Evolutionary conservation across 768 basidiomycete species (phyloP).

Genomic region (Inosperma sp.): DNA sequence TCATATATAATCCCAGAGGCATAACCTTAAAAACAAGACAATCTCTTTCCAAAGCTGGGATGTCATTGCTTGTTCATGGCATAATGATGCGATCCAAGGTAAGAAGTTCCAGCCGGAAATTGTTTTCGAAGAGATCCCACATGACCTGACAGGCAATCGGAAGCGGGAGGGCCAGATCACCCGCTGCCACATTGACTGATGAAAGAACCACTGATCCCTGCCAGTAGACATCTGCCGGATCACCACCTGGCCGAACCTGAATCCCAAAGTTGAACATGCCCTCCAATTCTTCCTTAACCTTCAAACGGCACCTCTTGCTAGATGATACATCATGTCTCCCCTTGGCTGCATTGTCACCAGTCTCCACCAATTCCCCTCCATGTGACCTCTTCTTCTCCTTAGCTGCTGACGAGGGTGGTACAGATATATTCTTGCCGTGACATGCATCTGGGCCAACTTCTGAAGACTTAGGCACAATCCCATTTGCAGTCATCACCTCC

Average conservation of each 20-base stretch:
- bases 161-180: neutral
- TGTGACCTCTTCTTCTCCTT: no score
- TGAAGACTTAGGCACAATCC: neutral
- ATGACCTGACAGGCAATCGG: neutral
- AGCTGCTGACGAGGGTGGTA: no score
- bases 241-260: neutral
- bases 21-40: slow-evolving; percentile 1
- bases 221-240: slow-evolving; percentile 2
- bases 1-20: no score
- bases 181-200: neutral
- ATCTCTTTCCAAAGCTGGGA: neutral
- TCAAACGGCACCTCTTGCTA: neutral
- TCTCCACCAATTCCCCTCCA: no score
- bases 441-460: neutral
- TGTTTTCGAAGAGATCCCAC: slow-evolving; percentile 17
- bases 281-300: neutral
- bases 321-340: no score
- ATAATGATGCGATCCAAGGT: slow-evolving; percentile 10
- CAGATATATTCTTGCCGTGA: neutral
- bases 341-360: no score
- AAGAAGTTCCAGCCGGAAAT: slow-evolving; percentile 15
- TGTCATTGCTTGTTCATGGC: neutral
- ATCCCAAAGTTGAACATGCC: neutral
- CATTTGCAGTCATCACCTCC: neutral
- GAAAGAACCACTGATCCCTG: neutral